A percentile compares a stretch with the other conserved stretches of the same genome.
These are phyloP conservation scores for Eucalyptus coolabah DNA, from an alignment of 345 rosid species.

Conservation along the genomic window DNA sequence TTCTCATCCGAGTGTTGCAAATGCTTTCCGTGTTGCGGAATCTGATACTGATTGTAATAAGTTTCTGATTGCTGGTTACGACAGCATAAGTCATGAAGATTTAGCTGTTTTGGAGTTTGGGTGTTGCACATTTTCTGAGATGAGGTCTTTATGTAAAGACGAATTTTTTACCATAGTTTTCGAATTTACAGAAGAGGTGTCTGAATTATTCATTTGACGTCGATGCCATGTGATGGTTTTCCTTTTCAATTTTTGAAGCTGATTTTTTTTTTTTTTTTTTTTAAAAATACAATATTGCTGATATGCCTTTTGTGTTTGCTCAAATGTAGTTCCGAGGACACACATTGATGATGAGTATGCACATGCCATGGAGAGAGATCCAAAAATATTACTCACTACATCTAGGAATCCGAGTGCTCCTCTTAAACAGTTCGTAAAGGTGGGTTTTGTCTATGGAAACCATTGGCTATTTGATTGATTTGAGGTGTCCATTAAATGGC, in stretches of 20 bases:
- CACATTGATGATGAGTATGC: conserved; percentile 94
- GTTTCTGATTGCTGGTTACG: not conserved
- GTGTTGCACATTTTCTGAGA: not conserved
- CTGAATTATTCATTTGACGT: not conserved
- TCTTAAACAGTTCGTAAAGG: conserved; percentile 72
- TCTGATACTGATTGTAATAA: not conserved
- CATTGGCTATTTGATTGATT: not conserved
- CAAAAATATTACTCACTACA: conserved; percentile 76
- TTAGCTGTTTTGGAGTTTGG: not conserved
- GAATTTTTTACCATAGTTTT: not conserved
- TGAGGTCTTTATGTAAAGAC: not conserved
- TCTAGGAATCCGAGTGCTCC: conserved; percentile 90
- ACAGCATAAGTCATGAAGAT: not conserved
- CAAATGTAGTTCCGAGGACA: conserved; percentile 42
- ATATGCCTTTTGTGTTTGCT: not conserved
- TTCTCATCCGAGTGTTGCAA: not conserved
- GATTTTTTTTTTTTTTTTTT: not conserved
- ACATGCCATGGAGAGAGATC: conserved; percentile 49
- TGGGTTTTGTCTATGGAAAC: not conserved
- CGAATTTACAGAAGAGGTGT: not conserved
- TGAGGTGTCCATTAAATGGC: not conserved
- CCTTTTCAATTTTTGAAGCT: not conserved
- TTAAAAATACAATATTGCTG: not conserved
- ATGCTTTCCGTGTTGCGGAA: not conserved
- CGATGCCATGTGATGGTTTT: not conserved